Percentiles rank a stretch among this genome's conserved stretches.
These are phyloP conservation scores for Lentinula lateritia DNA, from an alignment of 768 basidiomycete genomes.

Conservation along the genomic window DNA sequence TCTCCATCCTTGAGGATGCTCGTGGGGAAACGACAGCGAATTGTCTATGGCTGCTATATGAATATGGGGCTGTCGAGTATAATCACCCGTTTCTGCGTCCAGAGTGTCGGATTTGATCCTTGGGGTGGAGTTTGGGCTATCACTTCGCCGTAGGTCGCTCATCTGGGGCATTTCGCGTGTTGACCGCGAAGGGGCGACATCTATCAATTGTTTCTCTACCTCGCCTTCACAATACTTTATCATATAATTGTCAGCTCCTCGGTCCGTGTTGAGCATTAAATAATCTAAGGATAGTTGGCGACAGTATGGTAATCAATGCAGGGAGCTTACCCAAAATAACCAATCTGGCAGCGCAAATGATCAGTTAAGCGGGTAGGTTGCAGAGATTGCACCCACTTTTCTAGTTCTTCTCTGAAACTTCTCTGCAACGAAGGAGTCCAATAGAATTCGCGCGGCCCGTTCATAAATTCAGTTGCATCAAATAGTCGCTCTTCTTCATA, in stretches of 20 bases:
- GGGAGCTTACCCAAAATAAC: slow-evolving; percentile 67
- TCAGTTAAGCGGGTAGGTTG: slow-evolving; percentile 9
- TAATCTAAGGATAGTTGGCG: slow-evolving; percentile 47
- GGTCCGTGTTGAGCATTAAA: slow-evolving; percentile 90
- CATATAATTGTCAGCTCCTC: slow-evolving; percentile 68
- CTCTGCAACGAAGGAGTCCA: slow-evolving; percentile 78
- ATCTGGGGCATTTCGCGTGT: slow-evolving; percentile 66
- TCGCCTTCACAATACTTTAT: slow-evolving; percentile 84
- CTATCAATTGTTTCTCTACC: slow-evolving; percentile 68
- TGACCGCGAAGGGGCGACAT: slow-evolving; percentile 71
- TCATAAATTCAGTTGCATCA: slow-evolving; percentile 55
- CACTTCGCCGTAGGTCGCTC: slow-evolving; percentile 54
- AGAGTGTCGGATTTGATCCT: slow-evolving; percentile 31
- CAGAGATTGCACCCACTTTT: slow-evolving; percentile 52
- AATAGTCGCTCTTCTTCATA: slow-evolving; percentile 72
- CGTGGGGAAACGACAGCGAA: slow-evolving; percentile 86
- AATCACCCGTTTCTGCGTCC: slow-evolving; percentile 31
- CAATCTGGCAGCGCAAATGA: slow-evolving; percentile 39
- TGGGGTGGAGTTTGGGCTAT: slow-evolving; percentile 14
- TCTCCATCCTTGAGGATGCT: slow-evolving; percentile 76
- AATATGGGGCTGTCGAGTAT: slow-evolving; percentile 68
- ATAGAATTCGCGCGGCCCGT: slow-evolving; percentile 61
- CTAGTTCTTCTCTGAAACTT: slow-evolving; percentile 82
- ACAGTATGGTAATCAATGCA: neutral
- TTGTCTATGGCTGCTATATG: slow-evolving; percentile 94